A percentile compares a stretch with the other conserved stretches of the same genome.
Conservation (phyloP, 2,329 filamentous ascomycete species). For the Bipolaris victoriae region DNA sequence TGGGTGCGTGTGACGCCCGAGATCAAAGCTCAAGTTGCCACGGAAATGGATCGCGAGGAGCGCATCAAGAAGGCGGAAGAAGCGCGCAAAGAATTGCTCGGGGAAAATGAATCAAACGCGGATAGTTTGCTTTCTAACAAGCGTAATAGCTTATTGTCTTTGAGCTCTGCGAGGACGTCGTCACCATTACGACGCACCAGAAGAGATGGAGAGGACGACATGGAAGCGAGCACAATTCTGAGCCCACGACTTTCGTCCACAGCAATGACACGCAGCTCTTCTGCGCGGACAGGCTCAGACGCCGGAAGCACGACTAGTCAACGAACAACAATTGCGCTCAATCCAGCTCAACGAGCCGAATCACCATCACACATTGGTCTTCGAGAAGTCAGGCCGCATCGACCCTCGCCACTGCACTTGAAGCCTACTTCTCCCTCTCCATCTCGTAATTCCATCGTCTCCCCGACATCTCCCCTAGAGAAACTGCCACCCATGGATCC, state of each 20-base stretch:
- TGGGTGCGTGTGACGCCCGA: constrained; percentile 85
- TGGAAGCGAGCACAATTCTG: constrained; percentile 39
- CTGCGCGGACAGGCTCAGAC: constrained; percentile 39
- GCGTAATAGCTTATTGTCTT: constrained; percentile 38
- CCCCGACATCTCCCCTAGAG: constrained; percentile 26
- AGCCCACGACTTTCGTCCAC: constrained; percentile 31
- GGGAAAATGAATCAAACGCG: constrained; percentile 41
- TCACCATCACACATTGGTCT: constrained; percentile 30
- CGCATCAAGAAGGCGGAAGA: constrained; percentile 40
- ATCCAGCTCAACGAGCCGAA: constrained; percentile 26
- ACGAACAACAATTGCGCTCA: constrained; percentile 44
- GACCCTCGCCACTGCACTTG: constrained; percentile 42
- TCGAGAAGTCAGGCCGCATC: constrained; percentile 35
- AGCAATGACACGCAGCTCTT: constrained; percentile 32
- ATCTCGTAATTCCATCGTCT: constrained; percentile 24
- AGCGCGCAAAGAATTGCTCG: constrained; percentile 32
- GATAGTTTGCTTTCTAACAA: constrained; percentile 42
- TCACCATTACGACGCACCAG: constrained; percentile 39
- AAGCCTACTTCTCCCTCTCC: constrained; percentile 42
- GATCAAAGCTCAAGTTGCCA: constrained; percentile 80
- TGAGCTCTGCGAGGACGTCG: constrained; percentile 31
- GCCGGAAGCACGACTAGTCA: constrained; percentile 46
- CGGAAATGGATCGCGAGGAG: constrained; percentile 64
- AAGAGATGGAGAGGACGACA: constrained; percentile 34
- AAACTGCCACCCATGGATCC: constrained; percentile 27